Conservation (phyloP, 495 filamentous ascomycete species). For the Xylaria venustula region DNA sequence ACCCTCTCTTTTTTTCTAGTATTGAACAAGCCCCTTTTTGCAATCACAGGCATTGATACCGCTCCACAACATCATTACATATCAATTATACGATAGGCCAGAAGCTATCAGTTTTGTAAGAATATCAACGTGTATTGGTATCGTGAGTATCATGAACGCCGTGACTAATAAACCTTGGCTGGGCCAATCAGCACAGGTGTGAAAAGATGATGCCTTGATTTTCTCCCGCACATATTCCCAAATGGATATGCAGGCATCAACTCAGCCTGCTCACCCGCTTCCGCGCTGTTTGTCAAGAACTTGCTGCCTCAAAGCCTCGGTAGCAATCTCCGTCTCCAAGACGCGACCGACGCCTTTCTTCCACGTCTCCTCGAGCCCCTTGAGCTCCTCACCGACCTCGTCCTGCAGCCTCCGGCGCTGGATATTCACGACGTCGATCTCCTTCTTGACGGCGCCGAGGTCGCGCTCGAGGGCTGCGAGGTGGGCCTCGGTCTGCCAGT, state of each 20-base stretch:
- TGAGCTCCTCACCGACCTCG: constrained; percentile 63
- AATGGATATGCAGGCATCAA: background rate
- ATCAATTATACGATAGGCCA: no score
- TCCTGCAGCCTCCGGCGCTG: constrained; percentile 70
- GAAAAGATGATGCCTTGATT: background rate
- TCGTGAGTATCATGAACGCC: constrained; percentile 7
- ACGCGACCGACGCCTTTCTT: constrained; percentile 65
- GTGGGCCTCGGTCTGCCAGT: constrained; percentile 72
- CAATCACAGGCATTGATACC: constrained; percentile 24
- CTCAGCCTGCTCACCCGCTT: constrained; percentile 1
- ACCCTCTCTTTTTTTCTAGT: constrained; percentile 16
- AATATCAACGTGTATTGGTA: constrained; percentile 10
- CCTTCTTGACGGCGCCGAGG: constrained; percentile 60
- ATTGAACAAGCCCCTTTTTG: constrained; percentile 15
- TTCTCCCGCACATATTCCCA: background rate
- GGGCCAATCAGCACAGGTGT: background rate
- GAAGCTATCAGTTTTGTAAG: no score
- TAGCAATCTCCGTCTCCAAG: constrained; percentile 73
- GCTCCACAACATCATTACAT: constrained; percentile 14
- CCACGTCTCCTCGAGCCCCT: constrained; percentile 70
- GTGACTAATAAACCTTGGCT: background rate
- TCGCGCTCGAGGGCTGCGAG: constrained; percentile 74
- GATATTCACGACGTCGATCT: constrained; percentile 69
- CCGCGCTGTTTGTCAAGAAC: constrained; percentile 34
- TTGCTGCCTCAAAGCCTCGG: constrained; percentile 60